Percentiles rank a stretch among this genome's conserved stretches.
Evolutionary conservation across 768 basidiomycete genomes (phyloP).

Genomic region (Lenzites betulinus): DNA sequence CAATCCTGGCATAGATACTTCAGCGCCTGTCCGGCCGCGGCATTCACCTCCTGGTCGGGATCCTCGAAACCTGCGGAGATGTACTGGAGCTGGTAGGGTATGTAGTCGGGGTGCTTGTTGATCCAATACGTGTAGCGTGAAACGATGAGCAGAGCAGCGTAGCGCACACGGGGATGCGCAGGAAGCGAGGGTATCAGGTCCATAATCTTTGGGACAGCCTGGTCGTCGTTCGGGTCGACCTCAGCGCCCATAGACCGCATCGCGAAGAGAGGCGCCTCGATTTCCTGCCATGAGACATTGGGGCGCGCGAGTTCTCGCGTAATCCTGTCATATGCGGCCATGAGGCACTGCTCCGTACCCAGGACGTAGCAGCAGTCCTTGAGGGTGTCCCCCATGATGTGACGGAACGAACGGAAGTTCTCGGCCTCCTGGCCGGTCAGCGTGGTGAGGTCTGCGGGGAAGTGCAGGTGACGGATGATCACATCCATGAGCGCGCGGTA

Average conservation of each 20-base stretch:
- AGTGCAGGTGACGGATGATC: slow-evolving; percentile 89
- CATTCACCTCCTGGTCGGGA: slow-evolving; percentile 76
- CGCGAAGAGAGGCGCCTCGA: slow-evolving; percentile 96
- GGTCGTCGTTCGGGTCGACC: slow-evolving; percentile 79
- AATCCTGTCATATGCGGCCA: slow-evolving; percentile 80
- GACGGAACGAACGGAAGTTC: slow-evolving; percentile 91
- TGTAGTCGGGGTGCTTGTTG: slow-evolving; percentile 83
- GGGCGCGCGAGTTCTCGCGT: slow-evolving; percentile 66
- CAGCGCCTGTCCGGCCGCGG: slow-evolving; percentile 94
- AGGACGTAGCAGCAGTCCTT: slow-evolving; percentile 98
- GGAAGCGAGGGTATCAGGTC: slow-evolving; percentile 91
- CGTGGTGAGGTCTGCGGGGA: slow-evolving; percentile 70
- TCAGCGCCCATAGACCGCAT: slow-evolving; percentile 98
- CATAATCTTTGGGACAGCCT: slow-evolving; percentile 94
- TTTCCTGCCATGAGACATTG: slow-evolving; percentile 86
- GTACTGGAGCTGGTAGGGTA: slow-evolving; percentile 84
- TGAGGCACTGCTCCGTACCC: slow-evolving; percentile 81
- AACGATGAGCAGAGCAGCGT: slow-evolving; percentile 93
- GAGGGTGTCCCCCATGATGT: slow-evolving; percentile 98
- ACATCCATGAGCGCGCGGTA: slow-evolving; percentile 83
- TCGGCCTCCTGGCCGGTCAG: slow-evolving; percentile 86
- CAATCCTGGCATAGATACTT: slow-evolving; percentile 98
- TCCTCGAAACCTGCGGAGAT: slow-evolving; percentile 91
- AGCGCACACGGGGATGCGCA: slow-evolving; percentile 86
- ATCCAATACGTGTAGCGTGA: slow-evolving; percentile 98